Evolutionary conservation across 345 rosid species (phyloP), one percentile per base, ranked within the genome.

Genomic region (Populus nigra): DNA sequence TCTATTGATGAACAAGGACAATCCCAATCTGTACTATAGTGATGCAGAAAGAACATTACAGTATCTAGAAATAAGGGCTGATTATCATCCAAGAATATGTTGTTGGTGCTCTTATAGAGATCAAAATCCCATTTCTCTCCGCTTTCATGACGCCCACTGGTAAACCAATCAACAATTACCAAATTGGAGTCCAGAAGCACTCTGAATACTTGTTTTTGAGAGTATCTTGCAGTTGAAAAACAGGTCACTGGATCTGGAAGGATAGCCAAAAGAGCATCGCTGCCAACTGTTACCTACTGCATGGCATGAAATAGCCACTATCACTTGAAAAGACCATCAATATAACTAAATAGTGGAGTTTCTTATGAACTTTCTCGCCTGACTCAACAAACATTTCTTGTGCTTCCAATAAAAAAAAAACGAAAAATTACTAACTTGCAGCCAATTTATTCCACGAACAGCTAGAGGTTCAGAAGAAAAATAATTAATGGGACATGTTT

Each of bases 181-280:
- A 96, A 86, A 80, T 79, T 93, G 8, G 98, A 91, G 79, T 90
- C 92, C 1, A 90, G 80, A 78, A 70, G 76, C 75, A 92, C 84
- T 81, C 86, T 88, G 77, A 96, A 96, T 36, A 87, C 81, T 85
- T 96, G 97, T 80, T 96, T 91, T 86, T 96, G 98, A 77, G 80
- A 88, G 83, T 92, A 96, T 73, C 94, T 91, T 5, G 97, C 93
- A 2, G 92, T 89, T 73, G 97, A 90, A 87, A 93, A 93, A 77
- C 98, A 96, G 10, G 99, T 93, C 70, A 96, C 96, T 23, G 96
- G 97, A 85, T 93, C 96, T 55, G 98, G 99, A 81, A 93, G 84
- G 79, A 92, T 86, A 50, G 84, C 97, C 71, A 92, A 88, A 71
- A 90, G 85, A 73, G 93, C 85, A 66, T 77, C 88, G 66, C 84